Evolutionary conservation across 192 early-diverging fungal genomes (phyloP), one percentile per base, ranked within the genome.

Genomic region (Gaertneriomyces sp.): DNA sequence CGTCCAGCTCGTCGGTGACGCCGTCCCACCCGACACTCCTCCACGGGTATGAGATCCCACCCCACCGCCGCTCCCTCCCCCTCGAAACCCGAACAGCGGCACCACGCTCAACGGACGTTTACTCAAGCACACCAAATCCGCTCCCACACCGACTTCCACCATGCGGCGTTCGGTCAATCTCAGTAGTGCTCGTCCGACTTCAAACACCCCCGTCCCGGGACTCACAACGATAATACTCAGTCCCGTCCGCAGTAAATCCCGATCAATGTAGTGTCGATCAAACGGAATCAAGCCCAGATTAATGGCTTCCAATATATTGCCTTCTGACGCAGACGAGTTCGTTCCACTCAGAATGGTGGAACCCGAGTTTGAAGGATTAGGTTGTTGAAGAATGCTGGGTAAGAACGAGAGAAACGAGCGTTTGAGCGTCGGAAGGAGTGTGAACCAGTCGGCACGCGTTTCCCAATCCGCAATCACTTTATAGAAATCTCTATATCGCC

Each of bases 231-330:
- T 84, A 7, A 94, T 93, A 25, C 89, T 88, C 4, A 95, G 80
- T 45, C 93, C 94, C 5, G 94, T 99, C 43, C 94, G 79, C 51
- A 90, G 74, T 33, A 98, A 73, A 77, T 98, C 95, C n/a, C 96
- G 87, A 73, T 96, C 93, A 40, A 96, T 89, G 71, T 92, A 93
- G 69, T 95, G 93, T 61, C 88, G 90, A 54, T 94, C 90, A 72
- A 96, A 90, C 11, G 92, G 91, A 77, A 98, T 99, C 53, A 99
- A 79, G 2, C 93, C 95, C 19, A 99, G 74, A 71, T 99, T 99
- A 52, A 99, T 87, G 0, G 96, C 93, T 74, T 97, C 96, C 0
- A 99, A 81, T 20, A 99, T 81, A 72, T 96, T 98, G 25, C 96
- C 96, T 66, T 96, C 93, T 61, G 83, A 87, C 0, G 95, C 90